phyloP scores from a whole-genome alignment of 345 rosid species.

The Cardiospermum halicacabum region DNA sequence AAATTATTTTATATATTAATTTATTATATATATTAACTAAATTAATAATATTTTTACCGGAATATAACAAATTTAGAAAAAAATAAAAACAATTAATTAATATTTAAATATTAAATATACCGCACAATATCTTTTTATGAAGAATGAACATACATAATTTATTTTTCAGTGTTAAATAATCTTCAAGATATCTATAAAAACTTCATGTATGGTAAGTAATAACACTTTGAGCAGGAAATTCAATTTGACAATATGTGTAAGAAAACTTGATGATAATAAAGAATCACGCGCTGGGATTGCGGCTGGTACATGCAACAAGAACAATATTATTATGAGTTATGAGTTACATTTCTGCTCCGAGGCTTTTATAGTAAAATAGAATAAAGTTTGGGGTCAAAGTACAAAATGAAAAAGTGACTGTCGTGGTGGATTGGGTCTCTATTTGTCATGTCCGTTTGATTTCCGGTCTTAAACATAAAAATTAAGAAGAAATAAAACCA shows the following conservation, averaged over 20 bases:
- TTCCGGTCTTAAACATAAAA: conserved; percentile 10
- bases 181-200: too few relatives aligned
- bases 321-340: not conserved
- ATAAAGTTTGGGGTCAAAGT: not conserved
- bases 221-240: not conserved
- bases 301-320: conserved; percentile 11
- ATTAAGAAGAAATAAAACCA: not conserved
- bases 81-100: too few relatives aligned
- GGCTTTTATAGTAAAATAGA: not conserved
- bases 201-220: not conserved
- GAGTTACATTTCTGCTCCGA: conserved; percentile 3
- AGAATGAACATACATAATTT: too few relatives aligned
- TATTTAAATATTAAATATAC: too few relatives aligned
- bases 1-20: too few relatives aligned
- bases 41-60: too few relatives aligned
- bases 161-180: too few relatives aligned
- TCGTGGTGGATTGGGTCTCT: not conserved
- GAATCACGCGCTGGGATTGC: conserved; percentile 10
- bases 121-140: too few relatives aligned
- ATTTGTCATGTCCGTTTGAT: not conserved
- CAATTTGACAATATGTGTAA: not conserved
- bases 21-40: too few relatives aligned
- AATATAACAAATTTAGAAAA: too few relatives aligned
- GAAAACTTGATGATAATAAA: not conserved
- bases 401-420: not conserved